Conservation (phyloP, 139 green algal species). For the Deuterostichococcus epilithicus region DNA sequence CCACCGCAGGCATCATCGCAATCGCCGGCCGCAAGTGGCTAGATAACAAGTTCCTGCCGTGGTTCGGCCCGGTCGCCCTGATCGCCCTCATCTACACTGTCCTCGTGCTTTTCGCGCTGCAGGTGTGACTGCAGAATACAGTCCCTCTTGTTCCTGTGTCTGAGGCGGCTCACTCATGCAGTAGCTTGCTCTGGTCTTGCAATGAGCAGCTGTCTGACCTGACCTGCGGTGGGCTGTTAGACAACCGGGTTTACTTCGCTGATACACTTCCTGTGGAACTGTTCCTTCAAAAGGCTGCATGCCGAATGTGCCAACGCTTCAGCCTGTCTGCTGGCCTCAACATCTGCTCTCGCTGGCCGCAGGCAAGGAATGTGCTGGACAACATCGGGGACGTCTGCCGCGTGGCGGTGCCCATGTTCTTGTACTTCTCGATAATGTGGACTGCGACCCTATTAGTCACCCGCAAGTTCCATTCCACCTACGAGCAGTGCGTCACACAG, state of each 20-base stretch:
- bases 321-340: neutral
- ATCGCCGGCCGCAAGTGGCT: slow-evolving; percentile 28
- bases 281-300: no score
- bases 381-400: slow-evolving; percentile 34
- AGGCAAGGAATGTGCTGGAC: slow-evolving; percentile 27
- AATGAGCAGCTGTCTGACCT: no score
- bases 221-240: no score
- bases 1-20: neutral
- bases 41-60: slow-evolving; percentile 42
- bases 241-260: no score
- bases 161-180: no score
- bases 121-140: slow-evolving; percentile 6
- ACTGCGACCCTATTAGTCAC: slow-evolving; percentile 18
- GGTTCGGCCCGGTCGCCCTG: slow-evolving; percentile 37
- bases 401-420: slow-evolving; percentile 40
- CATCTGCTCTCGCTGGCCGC: neutral
- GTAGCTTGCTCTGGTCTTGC: no score
- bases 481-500: slow-evolving; percentile 25
- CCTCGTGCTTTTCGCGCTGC: slow-evolving; percentile 44
- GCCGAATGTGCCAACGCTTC: no score
- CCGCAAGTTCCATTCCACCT: slow-evolving; percentile 11
- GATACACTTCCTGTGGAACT: no score
- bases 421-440: slow-evolving; percentile 54
- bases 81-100: slow-evolving; percentile 51
- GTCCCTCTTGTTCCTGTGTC: neutral